Evolutionary conservation across 2,329 filamentous ascomycete species (phyloP).

Genomic region (Fusarium hainanense): DNA sequence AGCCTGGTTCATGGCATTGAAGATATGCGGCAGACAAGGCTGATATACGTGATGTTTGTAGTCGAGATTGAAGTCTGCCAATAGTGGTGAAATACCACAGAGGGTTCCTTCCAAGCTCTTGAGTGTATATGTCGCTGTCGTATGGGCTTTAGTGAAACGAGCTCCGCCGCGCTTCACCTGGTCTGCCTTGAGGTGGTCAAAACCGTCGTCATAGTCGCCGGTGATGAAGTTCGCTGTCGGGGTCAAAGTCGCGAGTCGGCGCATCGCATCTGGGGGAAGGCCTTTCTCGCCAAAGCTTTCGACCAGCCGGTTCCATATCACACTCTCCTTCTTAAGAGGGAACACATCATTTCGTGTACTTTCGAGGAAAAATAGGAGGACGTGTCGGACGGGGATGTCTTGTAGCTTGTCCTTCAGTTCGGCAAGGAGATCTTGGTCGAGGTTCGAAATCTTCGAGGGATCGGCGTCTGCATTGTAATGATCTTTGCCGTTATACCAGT

Average conservation of each 20-base stretch:
- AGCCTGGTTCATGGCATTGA: conserved; percentile 50
- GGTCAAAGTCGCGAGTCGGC: conserved; percentile 46
- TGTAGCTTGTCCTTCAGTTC: conserved; percentile 41
- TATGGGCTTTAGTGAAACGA: conserved; percentile 55
- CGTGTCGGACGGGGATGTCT: conserved; percentile 54
- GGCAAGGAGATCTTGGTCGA: conserved; percentile 48
- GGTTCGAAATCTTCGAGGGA: conserved; percentile 55
- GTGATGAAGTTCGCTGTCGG: conserved; percentile 51
- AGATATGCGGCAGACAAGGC: conserved; percentile 56
- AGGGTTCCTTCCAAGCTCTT: conserved; percentile 57
- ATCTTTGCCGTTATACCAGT: conserved; percentile 43
- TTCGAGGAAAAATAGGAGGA: conserved; percentile 57
- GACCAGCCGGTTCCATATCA: conserved; percentile 50
- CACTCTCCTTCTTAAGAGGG: conserved; percentile 55
- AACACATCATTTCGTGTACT: conserved; percentile 59
- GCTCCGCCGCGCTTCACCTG: conserved; percentile 51
- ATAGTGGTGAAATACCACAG: conserved; percentile 56
- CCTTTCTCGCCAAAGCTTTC: conserved; percentile 44
- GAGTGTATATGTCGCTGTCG: conserved; percentile 56
- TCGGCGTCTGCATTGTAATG: conserved; percentile 54
- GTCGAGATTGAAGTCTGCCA: conserved; percentile 57
- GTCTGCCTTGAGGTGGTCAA: conserved; percentile 34
- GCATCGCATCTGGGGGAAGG: conserved; percentile 49
- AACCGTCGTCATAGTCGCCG: conserved; percentile 52
- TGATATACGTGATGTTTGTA: conserved; percentile 57